phyloP scores from a whole-genome alignment of 768 basidiomycete species.

The Daedaleopsis sinensis region DNA sequence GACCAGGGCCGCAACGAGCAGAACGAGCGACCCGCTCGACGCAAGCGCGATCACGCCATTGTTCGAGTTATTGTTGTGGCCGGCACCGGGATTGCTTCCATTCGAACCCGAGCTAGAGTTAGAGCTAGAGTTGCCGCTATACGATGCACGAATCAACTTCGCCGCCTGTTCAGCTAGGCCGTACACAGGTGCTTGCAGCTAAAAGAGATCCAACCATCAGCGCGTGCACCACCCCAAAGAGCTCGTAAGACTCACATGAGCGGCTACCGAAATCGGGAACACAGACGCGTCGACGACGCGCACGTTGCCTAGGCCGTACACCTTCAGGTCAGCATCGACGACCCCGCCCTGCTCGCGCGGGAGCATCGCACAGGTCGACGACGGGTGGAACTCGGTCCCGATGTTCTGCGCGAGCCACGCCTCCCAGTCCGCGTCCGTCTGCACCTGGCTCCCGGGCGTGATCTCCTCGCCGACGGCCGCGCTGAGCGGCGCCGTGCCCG shows the following conservation, averaged over 20 bases:
- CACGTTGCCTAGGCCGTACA: conserved; percentile 59
- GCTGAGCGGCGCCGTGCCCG: conserved; percentile 52
- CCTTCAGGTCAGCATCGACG: conserved; percentile 55
- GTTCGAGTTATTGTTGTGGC: background rate
- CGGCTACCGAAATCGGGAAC: conserved; percentile 55
- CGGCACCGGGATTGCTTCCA: background rate
- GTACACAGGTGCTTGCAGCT: conserved; percentile 37
- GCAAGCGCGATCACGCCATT: background rate
- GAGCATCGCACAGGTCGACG: conserved; percentile 59
- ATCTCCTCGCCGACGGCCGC: conserved; percentile 48
- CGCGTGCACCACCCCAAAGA: background rate
- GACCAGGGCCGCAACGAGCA: background rate
- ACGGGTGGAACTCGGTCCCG: conserved; percentile 64
- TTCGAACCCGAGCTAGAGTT: background rate
- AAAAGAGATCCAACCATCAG: background rate
- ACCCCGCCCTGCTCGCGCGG: conserved; percentile 57
- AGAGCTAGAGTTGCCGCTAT: conserved; percentile 36
- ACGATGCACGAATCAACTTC: conserved; percentile 43
- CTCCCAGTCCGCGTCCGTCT: conserved; percentile 60
- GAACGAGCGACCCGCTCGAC: background rate
- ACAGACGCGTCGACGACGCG: conserved; percentile 62
- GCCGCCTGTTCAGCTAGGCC: conserved; percentile 54
- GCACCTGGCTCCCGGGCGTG: conserved; percentile 52
- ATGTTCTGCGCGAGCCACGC: conserved; percentile 47
- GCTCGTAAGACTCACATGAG: conserved; percentile 38